Evolutionary conservation across 768 basidiomycete species (phyloP).

Genomic region (Dentipellis fragilis): DNA sequence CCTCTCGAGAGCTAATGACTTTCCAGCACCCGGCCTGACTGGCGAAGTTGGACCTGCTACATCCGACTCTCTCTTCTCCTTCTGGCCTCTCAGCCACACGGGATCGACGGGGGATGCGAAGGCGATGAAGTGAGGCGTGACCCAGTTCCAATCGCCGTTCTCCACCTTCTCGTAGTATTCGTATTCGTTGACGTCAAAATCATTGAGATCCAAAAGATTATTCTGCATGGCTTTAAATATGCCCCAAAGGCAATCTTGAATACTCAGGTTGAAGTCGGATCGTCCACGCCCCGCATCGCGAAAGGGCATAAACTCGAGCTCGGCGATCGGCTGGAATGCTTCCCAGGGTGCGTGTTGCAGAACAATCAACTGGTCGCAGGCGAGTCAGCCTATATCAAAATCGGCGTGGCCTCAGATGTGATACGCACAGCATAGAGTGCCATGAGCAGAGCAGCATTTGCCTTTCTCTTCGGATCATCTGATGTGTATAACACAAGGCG

Average conservation of each 20-base stretch:
- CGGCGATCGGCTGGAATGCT: conserved; percentile 88
- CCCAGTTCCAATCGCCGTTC: conserved; percentile 94
- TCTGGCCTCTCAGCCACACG: conserved; percentile 68
- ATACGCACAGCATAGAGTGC: conserved; percentile 80
- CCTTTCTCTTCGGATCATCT: conserved; percentile 76
- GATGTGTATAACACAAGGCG: conserved; percentile 84
- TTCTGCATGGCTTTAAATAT: conserved; percentile 88
- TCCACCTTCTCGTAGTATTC: conserved; percentile 93
- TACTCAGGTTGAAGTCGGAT: conserved; percentile 86
- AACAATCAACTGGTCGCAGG: conserved; percentile 72
- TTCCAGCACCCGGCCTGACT: conserved; percentile 15
- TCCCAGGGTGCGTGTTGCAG: conserved; percentile 85
- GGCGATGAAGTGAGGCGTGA: conserved; percentile 85
- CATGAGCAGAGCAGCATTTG: conserved; percentile 91
- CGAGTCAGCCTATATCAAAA: not conserved
- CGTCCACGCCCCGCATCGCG: conserved; percentile 90
- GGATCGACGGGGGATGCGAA: conserved; percentile 88
- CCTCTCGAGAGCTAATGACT: conserved; percentile 57
- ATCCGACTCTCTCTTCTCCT: conserved; percentile 41
- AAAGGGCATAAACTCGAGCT: conserved; percentile 90
- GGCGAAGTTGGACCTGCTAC: conserved; percentile 14
- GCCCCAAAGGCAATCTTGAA: conserved; percentile 87
- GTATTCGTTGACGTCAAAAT: conserved; percentile 88
- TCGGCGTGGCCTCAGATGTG: not conserved
- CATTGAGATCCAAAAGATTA: conserved; percentile 87